These are phyloP conservation scores for Fusarium subglutinans DNA, from an alignment of 2,329 filamentous ascomycete species.

Conservation along the genomic window DNA sequence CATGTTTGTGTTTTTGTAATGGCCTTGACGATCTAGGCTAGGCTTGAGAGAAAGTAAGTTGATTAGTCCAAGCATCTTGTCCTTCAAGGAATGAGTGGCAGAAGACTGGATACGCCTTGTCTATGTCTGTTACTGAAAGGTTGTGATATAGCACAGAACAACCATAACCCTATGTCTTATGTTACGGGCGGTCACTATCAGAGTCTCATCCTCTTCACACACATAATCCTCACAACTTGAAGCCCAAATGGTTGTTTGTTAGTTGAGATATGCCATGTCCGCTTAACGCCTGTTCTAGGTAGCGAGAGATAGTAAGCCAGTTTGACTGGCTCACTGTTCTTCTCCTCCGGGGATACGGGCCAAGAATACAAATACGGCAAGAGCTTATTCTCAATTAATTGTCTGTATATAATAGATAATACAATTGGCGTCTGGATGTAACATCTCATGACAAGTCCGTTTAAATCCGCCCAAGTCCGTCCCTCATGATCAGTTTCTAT, in stretches of 20 bases:
- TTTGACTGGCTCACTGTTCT: neutral
- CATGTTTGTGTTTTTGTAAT: neutral
- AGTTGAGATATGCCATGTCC: neutral
- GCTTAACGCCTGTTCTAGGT: neutral
- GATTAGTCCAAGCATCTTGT: neutral
- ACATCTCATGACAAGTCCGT: slow-evolving; percentile 6
- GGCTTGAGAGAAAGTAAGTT: neutral
- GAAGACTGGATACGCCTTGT: neutral
- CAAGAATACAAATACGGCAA: neutral
- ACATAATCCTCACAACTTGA: neutral
- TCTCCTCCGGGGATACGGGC: neutral
- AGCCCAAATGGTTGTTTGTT: neutral
- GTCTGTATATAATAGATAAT: neutral
- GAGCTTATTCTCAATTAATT: neutral
- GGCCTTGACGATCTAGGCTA: too few relatives aligned
- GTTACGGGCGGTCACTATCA: rapidly evolving
- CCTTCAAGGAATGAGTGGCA: neutral
- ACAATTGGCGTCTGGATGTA: neutral
- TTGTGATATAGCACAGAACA: neutral
- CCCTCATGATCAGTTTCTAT: slow-evolving; percentile 18
- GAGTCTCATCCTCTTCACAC: neutral
- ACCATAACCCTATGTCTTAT: neutral
- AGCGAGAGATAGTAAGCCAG: neutral
- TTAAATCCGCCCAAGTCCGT: slow-evolving; percentile 18
- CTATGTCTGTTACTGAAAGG: too few relatives aligned